phyloP scores from a whole-genome alignment of 208 protist genomes.

The Naegleria fowleri region DNA sequence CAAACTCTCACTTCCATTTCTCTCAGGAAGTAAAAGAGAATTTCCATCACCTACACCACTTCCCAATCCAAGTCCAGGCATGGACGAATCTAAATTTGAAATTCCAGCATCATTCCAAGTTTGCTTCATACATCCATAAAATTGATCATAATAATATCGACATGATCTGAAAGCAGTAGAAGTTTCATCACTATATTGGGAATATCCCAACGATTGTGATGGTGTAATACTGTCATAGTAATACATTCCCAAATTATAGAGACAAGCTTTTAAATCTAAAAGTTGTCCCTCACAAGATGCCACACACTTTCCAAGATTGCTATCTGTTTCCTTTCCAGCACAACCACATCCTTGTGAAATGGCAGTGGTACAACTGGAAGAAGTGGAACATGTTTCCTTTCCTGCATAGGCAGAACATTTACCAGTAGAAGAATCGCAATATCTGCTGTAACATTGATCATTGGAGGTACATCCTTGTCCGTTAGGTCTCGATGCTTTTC shows the following conservation, averaged over 20 bases:
- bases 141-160: neutral
- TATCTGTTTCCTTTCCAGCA: neutral
- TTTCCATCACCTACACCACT: no score
- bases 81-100: neutral
- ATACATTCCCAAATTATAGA: neutral
- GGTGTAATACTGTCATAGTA: neutral
- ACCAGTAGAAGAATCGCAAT: neutral
- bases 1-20: no score
- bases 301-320: neutral
- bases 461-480: neutral
- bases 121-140: neutral
- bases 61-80: no score
- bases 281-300: neutral
- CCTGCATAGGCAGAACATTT: neutral
- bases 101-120: neutral
- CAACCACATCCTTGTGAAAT: neutral
- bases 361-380: neutral
- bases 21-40: no score
- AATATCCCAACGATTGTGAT: neutral
- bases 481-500: neutral
- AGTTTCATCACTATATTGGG: neutral
- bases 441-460: neutral
- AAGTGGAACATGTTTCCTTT: neutral
- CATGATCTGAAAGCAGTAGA: neutral
- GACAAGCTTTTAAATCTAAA: neutral